Conservation (phyloP, 208 protist genomes). For the Phytomonas francai region DNA sequence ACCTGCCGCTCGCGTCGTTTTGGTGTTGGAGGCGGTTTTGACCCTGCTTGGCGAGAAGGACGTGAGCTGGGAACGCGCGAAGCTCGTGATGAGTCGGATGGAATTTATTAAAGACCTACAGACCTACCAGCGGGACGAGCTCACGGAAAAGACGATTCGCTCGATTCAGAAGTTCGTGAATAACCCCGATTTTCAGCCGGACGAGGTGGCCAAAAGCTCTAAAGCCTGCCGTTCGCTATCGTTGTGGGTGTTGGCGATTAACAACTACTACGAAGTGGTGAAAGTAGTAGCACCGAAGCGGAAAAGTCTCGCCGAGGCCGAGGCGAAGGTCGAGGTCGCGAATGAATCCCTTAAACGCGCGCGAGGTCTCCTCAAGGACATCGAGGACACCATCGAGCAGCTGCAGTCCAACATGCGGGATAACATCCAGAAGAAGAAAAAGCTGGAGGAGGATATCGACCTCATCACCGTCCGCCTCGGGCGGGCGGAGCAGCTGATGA, state of each 20-base stretch:
- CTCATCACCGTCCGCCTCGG: constrained; percentile 83
- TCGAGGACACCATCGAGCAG: constrained; percentile 77
- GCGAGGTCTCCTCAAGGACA: constrained; percentile 54
- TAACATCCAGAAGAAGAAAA: constrained; percentile 85
- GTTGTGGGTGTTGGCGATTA: constrained; percentile 93
- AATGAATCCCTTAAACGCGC: constrained; percentile 62
- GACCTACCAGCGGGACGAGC: constrained; percentile 90
- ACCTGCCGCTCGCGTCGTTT: constrained; percentile 85
- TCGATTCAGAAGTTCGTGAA: constrained; percentile 92
- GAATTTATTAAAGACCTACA: constrained; percentile 91
- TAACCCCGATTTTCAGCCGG: constrained; percentile 91
- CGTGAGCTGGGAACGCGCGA: constrained; percentile 89
- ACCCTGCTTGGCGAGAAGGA: constrained; percentile 90
- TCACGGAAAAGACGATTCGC: constrained; percentile 79
- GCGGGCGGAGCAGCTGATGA: constrained; percentile 88
- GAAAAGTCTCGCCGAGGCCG: constrained; percentile 64
- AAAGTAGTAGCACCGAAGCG: constrained; percentile 88
- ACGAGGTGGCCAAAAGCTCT: constrained; percentile 91
- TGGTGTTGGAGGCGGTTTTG: constrained; percentile 92
- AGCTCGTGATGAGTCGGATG: constrained; percentile 89
- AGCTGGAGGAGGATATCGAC: constrained; percentile 90
- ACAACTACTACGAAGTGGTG: constrained; percentile 92
- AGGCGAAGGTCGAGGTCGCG: constrained; percentile 77
- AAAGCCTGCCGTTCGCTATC: constrained; percentile 92
- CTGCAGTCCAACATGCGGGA: constrained; percentile 81